phyloP scores from a whole-genome alignment of 2,329 filamentous ascomycete species.

The Daldinia eschscholtzii region DNA sequence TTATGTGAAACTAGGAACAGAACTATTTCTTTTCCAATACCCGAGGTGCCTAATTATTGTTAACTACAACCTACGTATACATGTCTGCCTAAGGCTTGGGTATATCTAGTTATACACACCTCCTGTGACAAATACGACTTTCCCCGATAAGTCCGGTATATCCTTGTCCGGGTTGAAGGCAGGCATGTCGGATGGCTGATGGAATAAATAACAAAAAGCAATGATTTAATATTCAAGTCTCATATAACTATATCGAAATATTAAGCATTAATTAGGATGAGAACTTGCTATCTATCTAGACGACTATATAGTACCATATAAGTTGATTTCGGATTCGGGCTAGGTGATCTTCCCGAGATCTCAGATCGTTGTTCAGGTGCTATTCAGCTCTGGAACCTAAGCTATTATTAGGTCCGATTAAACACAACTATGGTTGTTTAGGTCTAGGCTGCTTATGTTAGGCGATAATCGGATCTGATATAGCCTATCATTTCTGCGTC shows the following conservation, averaged over 20 bases:
- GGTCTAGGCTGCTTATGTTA: not conserved
- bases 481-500: not conserved
- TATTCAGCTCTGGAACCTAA: not conserved
- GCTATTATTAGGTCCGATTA: not conserved
- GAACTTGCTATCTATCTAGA: no score
- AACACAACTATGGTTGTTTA: not conserved
- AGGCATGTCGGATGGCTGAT: not conserved
- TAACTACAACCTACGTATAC: not conserved
- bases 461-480: not conserved
- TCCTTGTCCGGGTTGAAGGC: constrained; percentile 30
- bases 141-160: constrained; percentile 25
- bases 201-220: no score
- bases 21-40: constrained; percentile 24
- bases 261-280: no score
- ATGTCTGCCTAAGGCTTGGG: no score
- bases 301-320: not conserved
- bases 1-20: constrained; percentile 25
- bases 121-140: constrained; percentile 33
- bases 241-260: no score
- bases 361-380: not conserved
- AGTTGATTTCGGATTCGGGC: constrained; percentile 6
- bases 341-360: constrained; percentile 5
- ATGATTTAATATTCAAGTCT: no score
- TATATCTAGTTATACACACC: constrained; percentile 5
- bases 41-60: constrained; percentile 15